These are phyloP conservation scores for Verticillium klebahnii DNA, from an alignment of 2,329 filamentous ascomycete genomes.

Conservation along the genomic window DNA sequence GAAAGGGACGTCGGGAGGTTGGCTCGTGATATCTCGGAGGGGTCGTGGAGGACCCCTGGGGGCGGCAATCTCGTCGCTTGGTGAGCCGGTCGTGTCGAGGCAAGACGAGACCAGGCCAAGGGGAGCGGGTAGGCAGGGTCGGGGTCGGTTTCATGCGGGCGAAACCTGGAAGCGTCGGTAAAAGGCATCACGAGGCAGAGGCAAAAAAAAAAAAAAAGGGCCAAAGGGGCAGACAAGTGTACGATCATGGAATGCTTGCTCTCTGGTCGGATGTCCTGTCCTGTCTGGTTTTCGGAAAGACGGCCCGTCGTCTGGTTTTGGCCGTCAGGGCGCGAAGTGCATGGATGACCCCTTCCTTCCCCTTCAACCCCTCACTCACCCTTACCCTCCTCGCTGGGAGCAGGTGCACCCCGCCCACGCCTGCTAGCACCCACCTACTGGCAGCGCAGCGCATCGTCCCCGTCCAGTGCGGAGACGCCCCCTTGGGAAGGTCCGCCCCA, in stretches of 20 bases:
- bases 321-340: neutral
- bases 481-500: neutral
- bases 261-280: neutral
- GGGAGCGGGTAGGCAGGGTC: no score
- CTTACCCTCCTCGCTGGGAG: neutral
- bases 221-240: neutral
- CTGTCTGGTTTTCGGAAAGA: slow-evolving; percentile 22
- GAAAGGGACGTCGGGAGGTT: no score
- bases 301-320: slow-evolving; percentile 24
- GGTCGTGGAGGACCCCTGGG: no score
- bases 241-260: neutral
- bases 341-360: neutral
- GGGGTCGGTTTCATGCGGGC: neutral
- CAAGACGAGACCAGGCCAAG: no score
- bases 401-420: neutral
- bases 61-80: no score
- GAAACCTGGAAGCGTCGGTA: neutral
- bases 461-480: neutral
- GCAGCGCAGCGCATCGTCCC: neutral
- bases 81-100: no score
- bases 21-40: no score
- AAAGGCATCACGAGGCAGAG: neutral
- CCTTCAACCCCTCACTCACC: neutral
- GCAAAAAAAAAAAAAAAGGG: neutral
- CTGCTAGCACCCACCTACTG: neutral